Percentiles rank a stretch among this genome's conserved stretches.
These are phyloP conservation scores for Globisporangium emineosum DNA, from an alignment of 352 stramenopile genomes.

Conservation along the genomic window DNA sequence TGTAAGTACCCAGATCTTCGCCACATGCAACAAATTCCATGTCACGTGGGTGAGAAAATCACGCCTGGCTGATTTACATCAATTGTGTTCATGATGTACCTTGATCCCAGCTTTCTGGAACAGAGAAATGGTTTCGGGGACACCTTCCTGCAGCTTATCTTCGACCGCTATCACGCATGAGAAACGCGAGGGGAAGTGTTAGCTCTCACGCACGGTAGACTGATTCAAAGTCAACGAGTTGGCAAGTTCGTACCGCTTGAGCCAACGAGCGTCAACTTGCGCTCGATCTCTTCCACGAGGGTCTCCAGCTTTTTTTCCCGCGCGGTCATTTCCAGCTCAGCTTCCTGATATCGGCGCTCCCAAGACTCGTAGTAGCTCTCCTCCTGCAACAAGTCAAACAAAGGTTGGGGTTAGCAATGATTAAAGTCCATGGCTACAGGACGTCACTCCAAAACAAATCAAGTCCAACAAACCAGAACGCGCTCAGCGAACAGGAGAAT, in stretches of 20 bases:
- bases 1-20: conserved; percentile 91
- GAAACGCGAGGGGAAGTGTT: not conserved
- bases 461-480: conserved; percentile 49
- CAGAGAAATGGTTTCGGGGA: conserved; percentile 90
- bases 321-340: conserved; percentile 63
- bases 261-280: conserved; percentile 79
- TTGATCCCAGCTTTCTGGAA: conserved; percentile 95
- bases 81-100: conserved; percentile 41
- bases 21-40: not conserved
- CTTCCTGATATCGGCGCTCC: conserved; percentile 61
- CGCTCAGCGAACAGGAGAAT: conserved; percentile 84
- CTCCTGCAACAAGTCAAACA: conserved; percentile 27
- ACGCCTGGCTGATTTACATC: not conserved
- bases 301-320: conserved; percentile 61
- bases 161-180: conserved; percentile 87
- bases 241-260: conserved; percentile 58
- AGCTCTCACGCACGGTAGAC: conserved; percentile 1
- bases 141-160: conserved; percentile 96
- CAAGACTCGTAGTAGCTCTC: conserved; percentile 67
- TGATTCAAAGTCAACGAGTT: not conserved
- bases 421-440: not conserved
- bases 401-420: not conserved
- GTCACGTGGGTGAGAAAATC: not conserved
- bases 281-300: conserved; percentile 79
- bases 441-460: not conserved